These are phyloP conservation scores for Trametes sanguinea DNA, from an alignment of 768 basidiomycete species.

Conservation along the genomic window DNA sequence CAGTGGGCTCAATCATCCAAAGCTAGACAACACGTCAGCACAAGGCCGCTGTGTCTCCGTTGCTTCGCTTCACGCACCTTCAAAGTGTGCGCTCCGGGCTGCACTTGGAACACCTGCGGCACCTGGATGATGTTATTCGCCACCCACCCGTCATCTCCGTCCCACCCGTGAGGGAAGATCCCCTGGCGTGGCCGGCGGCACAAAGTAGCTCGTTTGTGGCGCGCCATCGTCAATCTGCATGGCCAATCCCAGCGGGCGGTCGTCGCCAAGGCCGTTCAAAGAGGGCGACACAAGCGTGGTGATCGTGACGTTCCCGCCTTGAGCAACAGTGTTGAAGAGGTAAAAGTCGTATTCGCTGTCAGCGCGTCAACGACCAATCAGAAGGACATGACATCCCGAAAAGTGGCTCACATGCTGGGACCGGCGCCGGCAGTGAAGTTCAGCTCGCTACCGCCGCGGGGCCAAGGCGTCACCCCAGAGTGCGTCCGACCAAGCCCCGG, in stretches of 20 bases:
- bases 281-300: constrained; percentile 54
- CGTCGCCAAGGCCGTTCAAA: constrained; percentile 50
- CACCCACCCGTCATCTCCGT: constrained; percentile 50
- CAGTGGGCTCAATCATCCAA: constrained; percentile 59
- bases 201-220: constrained; percentile 47
- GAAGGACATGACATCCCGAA: neutral
- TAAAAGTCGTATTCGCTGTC: constrained; percentile 65
- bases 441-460: constrained; percentile 47
- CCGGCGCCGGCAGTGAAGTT: constrained; percentile 66
- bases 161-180: constrained; percentile 49
- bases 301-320: constrained; percentile 47
- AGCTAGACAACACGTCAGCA: constrained; percentile 35
- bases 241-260: constrained; percentile 53
- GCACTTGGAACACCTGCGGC: constrained; percentile 40
- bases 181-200: constrained; percentile 49
- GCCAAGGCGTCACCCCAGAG: constrained; percentile 64
- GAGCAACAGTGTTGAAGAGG: constrained; percentile 52
- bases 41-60: neutral
- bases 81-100: constrained; percentile 59
- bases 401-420: constrained; percentile 51
- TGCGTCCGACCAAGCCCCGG: constrained; percentile 61
- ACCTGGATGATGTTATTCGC: constrained; percentile 52
- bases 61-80: constrained; percentile 40
- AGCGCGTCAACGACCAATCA: neutral
- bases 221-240: constrained; percentile 50